Conservation (phyloP, 1,139 yeast species). For the Tardiomyces digboiensis region DNA sequence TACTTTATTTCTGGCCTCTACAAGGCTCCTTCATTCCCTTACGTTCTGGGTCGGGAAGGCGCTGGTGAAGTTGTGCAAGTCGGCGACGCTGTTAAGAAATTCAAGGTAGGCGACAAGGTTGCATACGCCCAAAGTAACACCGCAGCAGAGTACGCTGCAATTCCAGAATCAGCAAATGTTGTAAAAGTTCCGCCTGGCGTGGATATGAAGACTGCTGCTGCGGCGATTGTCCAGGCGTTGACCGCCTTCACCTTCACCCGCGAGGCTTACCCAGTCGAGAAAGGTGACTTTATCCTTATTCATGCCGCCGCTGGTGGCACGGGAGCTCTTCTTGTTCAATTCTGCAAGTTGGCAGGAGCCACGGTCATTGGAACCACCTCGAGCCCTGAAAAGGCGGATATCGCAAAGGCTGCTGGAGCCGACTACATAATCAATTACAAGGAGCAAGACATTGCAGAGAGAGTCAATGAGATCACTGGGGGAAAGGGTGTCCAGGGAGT, state of each 20-base stretch:
- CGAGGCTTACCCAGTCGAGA: slow-evolving; percentile 56
- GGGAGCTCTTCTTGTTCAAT: slow-evolving; percentile 66
- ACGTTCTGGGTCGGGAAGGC: slow-evolving; percentile 75
- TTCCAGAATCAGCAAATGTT: slow-evolving; percentile 18
- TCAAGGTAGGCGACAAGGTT: slow-evolving; percentile 63
- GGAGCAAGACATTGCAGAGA: slow-evolving; percentile 44
- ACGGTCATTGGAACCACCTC: slow-evolving; percentile 82
- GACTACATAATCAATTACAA: slow-evolving; percentile 56
- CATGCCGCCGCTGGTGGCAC: slow-evolving; percentile 98
- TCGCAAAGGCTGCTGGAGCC: slow-evolving; percentile 66
- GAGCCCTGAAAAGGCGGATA: slow-evolving; percentile 39
- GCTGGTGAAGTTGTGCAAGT: slow-evolving; percentile 63
- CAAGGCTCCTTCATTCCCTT: slow-evolving; percentile 44
- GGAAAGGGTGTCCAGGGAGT: slow-evolving; percentile 67
- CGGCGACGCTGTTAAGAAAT: slow-evolving; percentile 50
- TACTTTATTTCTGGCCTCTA: slow-evolving; percentile 77
- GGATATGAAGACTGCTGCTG: slow-evolving; percentile 47
- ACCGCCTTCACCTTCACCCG: slow-evolving; percentile 65
- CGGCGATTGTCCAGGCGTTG: slow-evolving; percentile 57
- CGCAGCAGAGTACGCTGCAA: slow-evolving; percentile 70
- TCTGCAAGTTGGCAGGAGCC: slow-evolving; percentile 55
- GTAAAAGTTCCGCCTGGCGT: slow-evolving; percentile 41
- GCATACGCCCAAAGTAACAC: slow-evolving; percentile 42
- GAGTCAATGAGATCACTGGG: slow-evolving; percentile 55
- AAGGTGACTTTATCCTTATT: slow-evolving; percentile 60